Evolutionary conservation across 352 stramenopile genomes (phyloP), one percentile per base, ranked within the genome.

Genomic region (Globisporangium emineosum): DNA sequence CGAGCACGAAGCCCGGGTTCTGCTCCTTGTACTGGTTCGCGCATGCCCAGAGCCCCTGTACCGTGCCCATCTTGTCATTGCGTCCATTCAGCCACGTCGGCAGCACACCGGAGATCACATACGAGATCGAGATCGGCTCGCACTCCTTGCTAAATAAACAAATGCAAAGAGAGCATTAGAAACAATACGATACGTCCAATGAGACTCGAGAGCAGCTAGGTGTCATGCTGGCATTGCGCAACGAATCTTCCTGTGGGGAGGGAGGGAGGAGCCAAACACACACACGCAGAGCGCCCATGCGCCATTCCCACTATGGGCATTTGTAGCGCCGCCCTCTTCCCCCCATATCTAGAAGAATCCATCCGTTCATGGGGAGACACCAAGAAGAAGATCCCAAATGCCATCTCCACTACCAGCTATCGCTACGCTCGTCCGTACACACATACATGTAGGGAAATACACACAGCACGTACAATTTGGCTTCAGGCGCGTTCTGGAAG

Each of bases 11-110:
- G 54, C 57, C 75, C 12, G 84, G 65, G 62, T 95, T 73, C 62
- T 90, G 78, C 40, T 84, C 68, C 32, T 89, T 89, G 75, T 95
- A 95, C 66, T 89, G 73, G 60, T 67, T 87, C 32, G 86, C 78
- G 62, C 86, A 95, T 35, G 73, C 67, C 86, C 86, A 95, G 0
- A 95, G 70, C 1, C 81, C 80, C 33, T 86, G 73, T 3, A 93
- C 86, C 6, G 86, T 95, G 29, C 83, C 86, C 73, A 95, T 87
- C 65, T 91, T 92, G 73, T 95, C 84, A 65, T 95, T 86, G 56
- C 84, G 84, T 3, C 86, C 86, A 64, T 89, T 83, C 5, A 95
- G 43, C 81, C 83, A 93, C 32, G 71, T 93, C 3, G 86, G 86
- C 23, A 95, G 66, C 64, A 95, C 86, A 23, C 86, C 86, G 23